A percentile compares a stretch with the other conserved stretches of the same genome.
Conservation (phyloP, 164 flowering plant genomes). For the Stephania cephalantha region DNA sequence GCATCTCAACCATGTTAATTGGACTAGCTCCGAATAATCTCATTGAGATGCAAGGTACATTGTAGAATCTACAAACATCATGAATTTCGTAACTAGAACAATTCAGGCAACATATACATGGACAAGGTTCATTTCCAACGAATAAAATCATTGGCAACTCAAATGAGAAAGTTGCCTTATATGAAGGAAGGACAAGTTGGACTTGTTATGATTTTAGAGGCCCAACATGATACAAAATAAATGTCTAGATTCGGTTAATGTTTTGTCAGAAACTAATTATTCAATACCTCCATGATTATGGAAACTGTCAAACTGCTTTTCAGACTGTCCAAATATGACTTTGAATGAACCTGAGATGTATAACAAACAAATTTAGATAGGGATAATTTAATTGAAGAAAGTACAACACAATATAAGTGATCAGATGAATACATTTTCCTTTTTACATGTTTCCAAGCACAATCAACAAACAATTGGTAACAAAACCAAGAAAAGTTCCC, state of each 20-base stretch:
- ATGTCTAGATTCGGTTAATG: background rate
- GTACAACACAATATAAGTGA: background rate
- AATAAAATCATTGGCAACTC: background rate
- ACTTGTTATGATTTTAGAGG: background rate
- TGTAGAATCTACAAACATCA: background rate
- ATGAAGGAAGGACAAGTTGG: background rate
- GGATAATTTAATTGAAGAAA: background rate
- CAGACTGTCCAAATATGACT: conserved; percentile 64
- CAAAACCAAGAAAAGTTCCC: background rate
- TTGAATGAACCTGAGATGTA: conserved; percentile 63
- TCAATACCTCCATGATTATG: conserved; percentile 62
- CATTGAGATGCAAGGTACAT: background rate
- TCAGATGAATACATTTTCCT: background rate
- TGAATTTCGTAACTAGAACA: background rate
- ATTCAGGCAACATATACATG: background rate
- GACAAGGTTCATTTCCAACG: background rate
- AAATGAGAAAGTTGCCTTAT: background rate
- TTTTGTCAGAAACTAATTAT: background rate
- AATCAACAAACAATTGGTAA: background rate
- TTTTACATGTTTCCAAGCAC: background rate
- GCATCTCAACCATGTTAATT: background rate
- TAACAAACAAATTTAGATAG: background rate
- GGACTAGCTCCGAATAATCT: background rate
- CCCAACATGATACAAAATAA: background rate
- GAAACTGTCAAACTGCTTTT: conserved; percentile 66